Evolutionary conservation across 23 red algal species (phyloP).

Genomic region (Gracilaria caudata): DNA sequence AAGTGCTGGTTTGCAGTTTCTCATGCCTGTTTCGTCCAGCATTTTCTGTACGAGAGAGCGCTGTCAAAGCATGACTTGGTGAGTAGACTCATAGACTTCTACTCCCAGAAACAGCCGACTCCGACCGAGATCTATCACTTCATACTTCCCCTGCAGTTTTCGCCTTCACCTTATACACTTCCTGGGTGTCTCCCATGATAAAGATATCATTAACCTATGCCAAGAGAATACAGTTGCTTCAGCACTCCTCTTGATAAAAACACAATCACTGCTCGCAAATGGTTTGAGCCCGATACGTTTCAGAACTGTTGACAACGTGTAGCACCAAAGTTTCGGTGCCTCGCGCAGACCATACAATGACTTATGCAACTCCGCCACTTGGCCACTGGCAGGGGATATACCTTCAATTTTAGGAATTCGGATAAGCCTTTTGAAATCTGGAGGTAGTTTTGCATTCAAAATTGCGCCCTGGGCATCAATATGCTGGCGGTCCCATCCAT

Average conservation of each 20-base stretch:
- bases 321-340: slow-evolving; percentile 59
- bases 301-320: not conserved
- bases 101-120: slow-evolving; percentile 17
- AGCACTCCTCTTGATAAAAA: not conserved
- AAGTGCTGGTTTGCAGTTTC: not conserved
- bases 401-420: slow-evolving; percentile 3
- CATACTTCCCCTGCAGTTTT: not conserved
- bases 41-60: not conserved
- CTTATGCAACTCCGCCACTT: slow-evolving; percentile 17
- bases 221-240: not conserved
- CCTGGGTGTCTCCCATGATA: not conserved
- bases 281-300: not conserved
- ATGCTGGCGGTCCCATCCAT: slow-evolving; percentile 12
- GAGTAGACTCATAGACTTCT: not conserved
- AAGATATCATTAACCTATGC: too few relatives aligned
- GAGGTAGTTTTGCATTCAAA: slow-evolving; percentile 31
- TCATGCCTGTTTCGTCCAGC: not conserved
- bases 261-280: not conserved
- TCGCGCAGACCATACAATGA: slow-evolving; percentile 30
- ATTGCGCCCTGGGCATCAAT: slow-evolving; percentile 38
- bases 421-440: not conserved
- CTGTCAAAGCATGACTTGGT: not conserved
- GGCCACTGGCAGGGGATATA: not conserved
- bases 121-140: slow-evolving; percentile 16
- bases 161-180: not conserved